Evolutionary conservation across 208 protist genomes (phyloP), one percentile per base, ranked within the genome.

Genomic region (Acanthamoeba triangularis): DNA sequence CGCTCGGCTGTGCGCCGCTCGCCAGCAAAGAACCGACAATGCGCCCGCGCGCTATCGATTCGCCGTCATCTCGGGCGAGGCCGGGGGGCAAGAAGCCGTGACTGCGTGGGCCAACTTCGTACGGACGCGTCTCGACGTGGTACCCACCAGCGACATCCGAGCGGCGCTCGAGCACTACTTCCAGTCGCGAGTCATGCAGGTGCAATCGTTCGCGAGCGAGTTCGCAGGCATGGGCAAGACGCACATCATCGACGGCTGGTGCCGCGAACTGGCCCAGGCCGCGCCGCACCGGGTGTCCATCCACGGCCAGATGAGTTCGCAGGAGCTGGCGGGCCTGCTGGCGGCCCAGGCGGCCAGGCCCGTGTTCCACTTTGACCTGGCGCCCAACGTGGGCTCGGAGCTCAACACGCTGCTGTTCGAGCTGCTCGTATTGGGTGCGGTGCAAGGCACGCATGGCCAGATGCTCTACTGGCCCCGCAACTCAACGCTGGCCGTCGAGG

Each of bases 141-240:
- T 93, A 20, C 65, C 87, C 10, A 56, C 14, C 13, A n/a, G 20
- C 59, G 63, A 93, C 28, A 78, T 78, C 37, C 35, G 35, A 3
- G 41, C 37, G 18, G 56, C 65, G 54, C 61, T 93, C n/a, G 44
- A 35, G 41, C 20, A n/a, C 23, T 52, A 93, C 87, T 93, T 93
- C 35, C 11, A 72, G 30, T 93, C 87, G 30, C 33, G 65, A 14
- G 63, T 10, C 3, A 93, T 74, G 41, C 52, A n/a, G 6, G 61
- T 93, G 16, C 59, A 49, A 1, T 67, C 87, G 44, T 93, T 93
- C 35, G 41, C 30, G 23, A 93, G 87, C 65, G 87, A 93, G 61
- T 93, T 85, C 10, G 90, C 90, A 8, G 90, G 90, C 52, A 84
- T 78, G 67, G 90, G 90, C 67, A 94, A 94, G 90, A 94, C 90